Evolutionary conservation across 495 filamentous ascomycete genomes (phyloP), one percentile per base, ranked within the genome.

Genomic region (Podospora comata): DNA sequence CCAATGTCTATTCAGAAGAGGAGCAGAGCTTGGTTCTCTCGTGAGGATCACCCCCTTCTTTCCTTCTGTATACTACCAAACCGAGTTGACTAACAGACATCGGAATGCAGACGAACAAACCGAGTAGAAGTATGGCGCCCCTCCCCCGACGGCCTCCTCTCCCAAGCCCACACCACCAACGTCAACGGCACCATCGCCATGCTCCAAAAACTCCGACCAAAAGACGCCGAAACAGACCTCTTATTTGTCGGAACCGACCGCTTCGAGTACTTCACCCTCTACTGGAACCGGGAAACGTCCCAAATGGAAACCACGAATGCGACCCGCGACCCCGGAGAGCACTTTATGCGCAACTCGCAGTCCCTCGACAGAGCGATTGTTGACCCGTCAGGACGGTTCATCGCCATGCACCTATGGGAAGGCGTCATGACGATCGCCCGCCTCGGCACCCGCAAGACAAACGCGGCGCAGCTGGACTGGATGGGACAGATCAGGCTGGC

Each of bases 241-340:
- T 87, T 99, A 71, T 96, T 99, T 75, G 85, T 99, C 68, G 94
- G 92, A 39, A 97, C 95, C 13, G 90, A 96, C 74, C 88, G 91
- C 65, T 91, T 89, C 72, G 88, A 90, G 67, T 97, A 96, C 79
- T 97, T 97, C 75, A 95, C 92, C 5, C 78, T 97, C 18, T 87
- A 83, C 0, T 99, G 95, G 95, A 89, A 97, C 78, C 68, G 82
- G 15, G 73, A 85, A 9, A 83, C 76, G n/a, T 80, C 81, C 26
- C 81, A 85, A 68, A 78, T 96, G 1, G 85, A 85, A 32, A 96
- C 92, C 18, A 83, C 90, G 54, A 86, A 91, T 66, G 84, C 87
- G 70, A 85, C 88, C 63, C 64, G 66, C 18, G 91, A 96, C 71
- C 81, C 90, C 7, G 84, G 90, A 7, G 93, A 97, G 75, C 91